A percentile compares a stretch with the other conserved stretches of the same genome.
phyloP scores from a whole-genome alignment of 305 asterid species.

The Fraxinus nigra region DNA sequence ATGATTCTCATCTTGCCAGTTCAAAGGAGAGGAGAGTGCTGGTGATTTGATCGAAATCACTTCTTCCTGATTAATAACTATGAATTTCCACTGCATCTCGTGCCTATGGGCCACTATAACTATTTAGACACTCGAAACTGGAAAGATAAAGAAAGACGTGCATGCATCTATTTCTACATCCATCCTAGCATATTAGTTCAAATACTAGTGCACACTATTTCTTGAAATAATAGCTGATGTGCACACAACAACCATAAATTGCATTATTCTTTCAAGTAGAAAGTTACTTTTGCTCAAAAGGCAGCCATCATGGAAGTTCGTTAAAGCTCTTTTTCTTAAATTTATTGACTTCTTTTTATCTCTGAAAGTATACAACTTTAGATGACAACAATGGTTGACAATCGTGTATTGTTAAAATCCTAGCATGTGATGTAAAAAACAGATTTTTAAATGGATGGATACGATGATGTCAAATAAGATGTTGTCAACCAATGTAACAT shows the following conservation, averaged over 20 bases:
- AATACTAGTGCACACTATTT: background rate
- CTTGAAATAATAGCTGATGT: background rate
- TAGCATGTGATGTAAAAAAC: too few species aligned
- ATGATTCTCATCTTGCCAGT: background rate
- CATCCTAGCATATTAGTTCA: background rate
- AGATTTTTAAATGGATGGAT: too few species aligned
- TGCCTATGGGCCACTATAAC: background rate
- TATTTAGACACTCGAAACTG: background rate
- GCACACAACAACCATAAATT: conserved; percentile 1
- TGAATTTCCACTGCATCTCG: background rate
- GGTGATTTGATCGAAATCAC: background rate
- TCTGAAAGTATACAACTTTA: background rate
- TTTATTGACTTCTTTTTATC: background rate
- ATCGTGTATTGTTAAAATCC: too few species aligned
- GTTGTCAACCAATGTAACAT: too few species aligned
- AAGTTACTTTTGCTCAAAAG: conserved; percentile 25
- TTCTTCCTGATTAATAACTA: background rate
- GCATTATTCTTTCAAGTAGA: conserved; percentile 6
- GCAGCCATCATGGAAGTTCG: conserved; percentile 13
- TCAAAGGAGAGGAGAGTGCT: background rate
- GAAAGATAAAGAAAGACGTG: background rate
- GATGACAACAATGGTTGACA: too few species aligned
- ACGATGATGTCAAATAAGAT: too few species aligned
- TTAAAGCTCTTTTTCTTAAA: background rate
- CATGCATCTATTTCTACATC: background rate